These are phyloP conservation scores for Trichosanthes truncata DNA, from an alignment of 306 rosid species.

Conservation along the genomic window DNA sequence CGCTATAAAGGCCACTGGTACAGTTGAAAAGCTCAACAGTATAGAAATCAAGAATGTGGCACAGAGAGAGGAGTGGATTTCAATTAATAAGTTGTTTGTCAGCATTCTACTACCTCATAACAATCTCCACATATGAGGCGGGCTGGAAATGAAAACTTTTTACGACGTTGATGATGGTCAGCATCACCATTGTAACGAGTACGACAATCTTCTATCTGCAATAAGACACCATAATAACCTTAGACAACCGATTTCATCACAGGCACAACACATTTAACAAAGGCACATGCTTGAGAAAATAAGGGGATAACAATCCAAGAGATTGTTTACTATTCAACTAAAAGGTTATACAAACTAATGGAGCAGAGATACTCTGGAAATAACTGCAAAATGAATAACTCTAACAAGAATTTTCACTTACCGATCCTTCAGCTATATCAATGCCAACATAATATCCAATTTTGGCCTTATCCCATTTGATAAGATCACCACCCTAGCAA, in stretches of 20 bases:
- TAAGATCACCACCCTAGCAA: slow-evolving; percentile 93
- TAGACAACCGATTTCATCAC: not conserved
- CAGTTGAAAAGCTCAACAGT: not conserved
- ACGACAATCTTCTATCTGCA: slow-evolving; percentile 92
- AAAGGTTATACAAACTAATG: not conserved
- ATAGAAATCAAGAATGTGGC: not conserved
- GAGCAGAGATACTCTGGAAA: not conserved
- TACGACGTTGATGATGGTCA: slow-evolving; percentile 86
- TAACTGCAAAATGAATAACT: slow-evolving; percentile 8
- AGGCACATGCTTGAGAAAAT: not conserved
- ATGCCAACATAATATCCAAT: slow-evolving; percentile 94
- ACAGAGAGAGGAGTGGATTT: not conserved
- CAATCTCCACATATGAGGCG: slow-evolving; percentile 94
- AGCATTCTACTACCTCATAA: slow-evolving; percentile 56
- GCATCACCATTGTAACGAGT: slow-evolving; percentile 97
- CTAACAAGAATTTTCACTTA: slow-evolving; percentile 27
- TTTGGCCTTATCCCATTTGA: slow-evolving; percentile 98
- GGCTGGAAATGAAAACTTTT: slow-evolving; percentile 88
- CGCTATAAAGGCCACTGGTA: not conserved
- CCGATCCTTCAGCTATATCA: slow-evolving; percentile 95
- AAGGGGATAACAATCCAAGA: not conserved
- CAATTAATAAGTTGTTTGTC: not conserved
- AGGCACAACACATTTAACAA: not conserved
- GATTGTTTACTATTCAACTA: not conserved
- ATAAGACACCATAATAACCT: not conserved